Conservation (phyloP, 768 basidiomycete genomes). For the Melanogaster broomeanus region DNA sequence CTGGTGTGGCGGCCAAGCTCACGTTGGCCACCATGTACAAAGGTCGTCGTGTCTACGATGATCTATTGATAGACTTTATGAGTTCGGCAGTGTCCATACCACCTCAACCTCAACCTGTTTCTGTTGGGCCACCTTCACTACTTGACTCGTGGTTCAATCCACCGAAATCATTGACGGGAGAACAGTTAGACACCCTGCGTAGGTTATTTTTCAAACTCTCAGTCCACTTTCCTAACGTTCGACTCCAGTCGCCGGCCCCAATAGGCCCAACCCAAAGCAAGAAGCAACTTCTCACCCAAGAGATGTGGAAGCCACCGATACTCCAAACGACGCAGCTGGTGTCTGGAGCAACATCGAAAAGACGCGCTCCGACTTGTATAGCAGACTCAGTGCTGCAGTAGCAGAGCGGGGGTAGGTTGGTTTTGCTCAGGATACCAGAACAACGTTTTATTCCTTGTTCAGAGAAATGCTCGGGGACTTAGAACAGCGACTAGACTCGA, state of each 20-base stretch:
- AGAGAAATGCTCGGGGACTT: slow-evolving; percentile 66
- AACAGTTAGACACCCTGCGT: slow-evolving; percentile 62
- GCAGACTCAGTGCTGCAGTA: slow-evolving; percentile 51
- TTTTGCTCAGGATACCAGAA: background rate
- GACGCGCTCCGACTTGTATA: slow-evolving; percentile 45
- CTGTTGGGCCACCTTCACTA: slow-evolving; percentile 56
- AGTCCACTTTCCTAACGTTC: background rate
- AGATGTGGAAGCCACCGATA: background rate
- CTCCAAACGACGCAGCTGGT: slow-evolving; percentile 3
- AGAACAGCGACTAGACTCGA: slow-evolving; percentile 60
- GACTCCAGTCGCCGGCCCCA: slow-evolving; percentile 60
- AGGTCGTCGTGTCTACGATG: slow-evolving; percentile 49
- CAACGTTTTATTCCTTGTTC: background rate
- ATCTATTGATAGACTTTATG: slow-evolving; percentile 54
- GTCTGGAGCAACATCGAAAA: slow-evolving; percentile 37
- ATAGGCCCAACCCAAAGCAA: slow-evolving; percentile 53
- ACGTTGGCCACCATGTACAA: slow-evolving; percentile 62
- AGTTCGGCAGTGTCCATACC: slow-evolving; percentile 44
- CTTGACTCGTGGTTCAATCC: slow-evolving; percentile 58
- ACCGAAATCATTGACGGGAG: slow-evolving; percentile 51
- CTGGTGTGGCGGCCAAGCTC: slow-evolving; percentile 37
- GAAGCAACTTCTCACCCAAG: slow-evolving; percentile 1
- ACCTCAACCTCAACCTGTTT: slow-evolving; percentile 62
- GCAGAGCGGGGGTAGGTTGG: slow-evolving; percentile 60
- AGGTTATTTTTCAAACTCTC: slow-evolving; percentile 22